Evolutionary conservation across 495 filamentous ascomycete species (phyloP), one percentile per base, ranked within the genome.

Genomic region (Bacidia rubella): DNA sequence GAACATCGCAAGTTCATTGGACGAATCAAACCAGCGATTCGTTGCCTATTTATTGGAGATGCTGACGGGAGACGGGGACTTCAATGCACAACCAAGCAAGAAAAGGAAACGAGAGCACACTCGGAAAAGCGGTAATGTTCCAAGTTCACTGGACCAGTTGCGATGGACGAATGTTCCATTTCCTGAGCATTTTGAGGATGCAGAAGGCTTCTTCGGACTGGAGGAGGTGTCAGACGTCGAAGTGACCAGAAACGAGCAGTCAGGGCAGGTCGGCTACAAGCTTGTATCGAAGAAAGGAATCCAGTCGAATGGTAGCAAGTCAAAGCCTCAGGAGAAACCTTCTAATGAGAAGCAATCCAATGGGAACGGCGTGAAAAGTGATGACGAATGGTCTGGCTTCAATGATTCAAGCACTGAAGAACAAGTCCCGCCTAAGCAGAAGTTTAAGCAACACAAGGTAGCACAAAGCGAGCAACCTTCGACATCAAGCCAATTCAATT

Each of bases 221-320:
- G 90, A 98, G 57, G 92, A 97, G 60, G 80, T 96, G 43, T 86
- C 93, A 7, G 87, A 83, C 41, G 86, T 97, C 0, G 87, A 95
- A 25, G 72, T 98, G 19, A 68, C 93, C 26, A 73, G 70, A 38
- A 73, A 81, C 49, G 67, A 66, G 2, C 59, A 67, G 15, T 74
- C 63, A 4, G 71, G 82, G 17, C 70, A 74, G 58, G 68, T 83
- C 63, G 55, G 67, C 60, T 57, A 52, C 42, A 44, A 47, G 53
- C 42, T 59, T 3, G 26, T 21, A 1, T 2, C 24, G 15, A 50
- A 50, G n/a, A n/a, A 44, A 41, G 23, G 11, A 25, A 52, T 23
- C 12, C n/a, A 19, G 7, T 35, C 2, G 9, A 44, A 22, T 3
- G 26, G 24, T 39, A 22, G 11, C 11, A 52, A 42, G 19, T 12